phyloP scores from a whole-genome alignment of 2,329 filamentous ascomycete genomes.

The Aspergillus sp. region DNA sequence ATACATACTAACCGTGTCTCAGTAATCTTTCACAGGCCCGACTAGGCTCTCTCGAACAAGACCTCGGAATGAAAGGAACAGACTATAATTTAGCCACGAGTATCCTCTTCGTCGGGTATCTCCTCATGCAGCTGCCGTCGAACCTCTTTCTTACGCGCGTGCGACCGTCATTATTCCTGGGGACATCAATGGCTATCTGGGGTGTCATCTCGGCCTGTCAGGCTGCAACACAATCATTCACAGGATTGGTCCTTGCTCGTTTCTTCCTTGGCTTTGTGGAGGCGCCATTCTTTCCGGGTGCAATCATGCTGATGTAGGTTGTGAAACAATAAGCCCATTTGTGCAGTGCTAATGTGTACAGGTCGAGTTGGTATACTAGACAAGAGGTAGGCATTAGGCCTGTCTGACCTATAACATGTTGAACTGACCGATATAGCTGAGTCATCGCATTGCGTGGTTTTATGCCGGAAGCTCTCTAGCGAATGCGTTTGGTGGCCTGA shows the following conservation, averaged over 20 bases:
- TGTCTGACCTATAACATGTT: slow-evolving; percentile 36
- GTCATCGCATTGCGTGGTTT: slow-evolving; percentile 51
- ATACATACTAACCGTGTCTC: too few species aligned
- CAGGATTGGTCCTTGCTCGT: slow-evolving; percentile 43
- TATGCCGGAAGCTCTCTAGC: slow-evolving; percentile 53
- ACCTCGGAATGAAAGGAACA: slow-evolving; percentile 57
- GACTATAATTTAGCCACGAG: slow-evolving; percentile 60
- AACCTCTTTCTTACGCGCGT: slow-evolving; percentile 60
- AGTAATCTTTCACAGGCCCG: slow-evolving; percentile 57
- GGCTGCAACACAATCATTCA: slow-evolving; percentile 43
- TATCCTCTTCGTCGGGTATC: slow-evolving; percentile 61
- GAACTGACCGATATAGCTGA: slow-evolving; percentile 42
- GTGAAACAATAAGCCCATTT: neutral
- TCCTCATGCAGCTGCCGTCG: slow-evolving; percentile 64
- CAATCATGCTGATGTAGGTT: slow-evolving; percentile 57
- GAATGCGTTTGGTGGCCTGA: slow-evolving; percentile 55
- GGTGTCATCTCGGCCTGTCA: slow-evolving; percentile 38
- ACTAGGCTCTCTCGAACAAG: slow-evolving; percentile 55
- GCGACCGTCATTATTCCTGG: slow-evolving; percentile 57
- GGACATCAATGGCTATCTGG: slow-evolving; percentile 42
- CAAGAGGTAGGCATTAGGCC: slow-evolving; percentile 43
- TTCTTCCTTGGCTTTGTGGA: slow-evolving; percentile 46
- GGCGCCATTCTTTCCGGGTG: slow-evolving; percentile 61
- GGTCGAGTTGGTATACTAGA: slow-evolving; percentile 68
- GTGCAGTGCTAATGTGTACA: slow-evolving; percentile 9